Evolutionary conservation across 2,329 filamentous ascomycete species (phyloP), one percentile per base, ranked within the genome.

Genomic region (Trichoderma sp.): DNA sequence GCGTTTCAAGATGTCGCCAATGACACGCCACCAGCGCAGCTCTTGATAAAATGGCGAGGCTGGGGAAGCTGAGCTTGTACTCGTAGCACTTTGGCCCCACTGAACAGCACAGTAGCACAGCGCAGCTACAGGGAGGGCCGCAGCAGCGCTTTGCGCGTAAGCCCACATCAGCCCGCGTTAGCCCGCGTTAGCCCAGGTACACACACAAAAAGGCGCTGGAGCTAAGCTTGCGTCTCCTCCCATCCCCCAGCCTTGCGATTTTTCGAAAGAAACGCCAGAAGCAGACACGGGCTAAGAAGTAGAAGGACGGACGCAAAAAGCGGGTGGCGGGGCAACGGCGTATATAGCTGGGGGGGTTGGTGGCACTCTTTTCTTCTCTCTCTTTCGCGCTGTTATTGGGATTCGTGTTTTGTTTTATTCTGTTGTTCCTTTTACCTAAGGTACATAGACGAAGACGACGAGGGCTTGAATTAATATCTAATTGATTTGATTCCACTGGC

Each of bases 281-380:
- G 60, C 4, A 60, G 53, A 30, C 7, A 24, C 14, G 28, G 39
- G 11, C 11, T n/a, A 30, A 32, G 15, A n/a, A 15, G 5, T 7
- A 15, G 3, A 28, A 8, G 8, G 26, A 30, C 9, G 11, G 14
- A 39, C n/a, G n/a, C 39, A 75, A 78, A 80, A 81, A 78, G 72
- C 73, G 71, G 81, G 83, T 86, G 84, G 84, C 84, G 81, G 84
- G 84, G 83, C 84, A 86, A 85, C 84, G 77, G 77, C 64, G 73
- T 83, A 83, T 83, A 83, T 79, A 73, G 73, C 67, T 72, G 36
- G 57, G 57, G 36, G 53, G 21, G 66, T 15, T n/a, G 39, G 39
- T 18, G 39, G 18, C 7, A 43, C 39, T n/a, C 15, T 43, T 43
- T 43, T n/a, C 15, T 18, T 43, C 15, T 4, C 18, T 43, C 28